phyloP scores from a whole-genome alignment of 768 basidiomycete genomes.

The Hericium erinaceus region DNA sequence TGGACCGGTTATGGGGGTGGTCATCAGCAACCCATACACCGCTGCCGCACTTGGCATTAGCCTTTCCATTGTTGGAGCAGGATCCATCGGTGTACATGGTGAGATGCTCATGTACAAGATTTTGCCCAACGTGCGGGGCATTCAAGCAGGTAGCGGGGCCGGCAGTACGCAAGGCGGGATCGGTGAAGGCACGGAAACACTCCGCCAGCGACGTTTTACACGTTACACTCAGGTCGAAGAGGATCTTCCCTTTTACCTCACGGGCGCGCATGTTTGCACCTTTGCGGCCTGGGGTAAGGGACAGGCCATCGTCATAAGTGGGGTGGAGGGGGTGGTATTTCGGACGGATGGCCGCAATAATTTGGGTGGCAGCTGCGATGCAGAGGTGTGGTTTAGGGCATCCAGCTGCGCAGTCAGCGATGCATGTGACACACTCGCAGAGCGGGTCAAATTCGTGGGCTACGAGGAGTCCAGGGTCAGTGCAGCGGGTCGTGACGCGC shows the following conservation, averaged over 20 bases:
- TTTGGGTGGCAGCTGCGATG: not conserved
- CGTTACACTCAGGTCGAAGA: constrained; percentile 1
- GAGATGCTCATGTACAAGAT: not conserved
- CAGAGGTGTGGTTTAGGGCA: not conserved
- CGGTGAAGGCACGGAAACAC: not conserved
- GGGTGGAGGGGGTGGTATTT: not conserved
- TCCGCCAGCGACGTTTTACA: not conserved
- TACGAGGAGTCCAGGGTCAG: too few relatives aligned
- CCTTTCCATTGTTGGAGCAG: constrained; percentile 15
- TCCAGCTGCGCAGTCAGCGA: too few relatives aligned
- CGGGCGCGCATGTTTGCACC: not conserved
- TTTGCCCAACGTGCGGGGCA: not conserved
- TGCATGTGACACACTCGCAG: too few relatives aligned
- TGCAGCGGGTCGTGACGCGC: too few relatives aligned
- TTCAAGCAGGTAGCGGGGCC: not conserved
- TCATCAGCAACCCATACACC: constrained; percentile 2
- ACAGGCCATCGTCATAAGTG: not conserved
- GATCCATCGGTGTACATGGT: constrained; percentile 21
- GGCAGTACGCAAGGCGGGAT: not conserved
- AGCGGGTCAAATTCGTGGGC: too few relatives aligned
- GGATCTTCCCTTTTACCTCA: not conserved
- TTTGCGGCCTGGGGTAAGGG: not conserved
- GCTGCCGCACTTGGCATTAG: constrained; percentile 13
- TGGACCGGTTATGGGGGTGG: not conserved
- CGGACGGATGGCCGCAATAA: not conserved